phyloP scores from a whole-genome alignment of 2,329 filamentous ascomycete species.

The Diaporthe citrichinensis region DNA sequence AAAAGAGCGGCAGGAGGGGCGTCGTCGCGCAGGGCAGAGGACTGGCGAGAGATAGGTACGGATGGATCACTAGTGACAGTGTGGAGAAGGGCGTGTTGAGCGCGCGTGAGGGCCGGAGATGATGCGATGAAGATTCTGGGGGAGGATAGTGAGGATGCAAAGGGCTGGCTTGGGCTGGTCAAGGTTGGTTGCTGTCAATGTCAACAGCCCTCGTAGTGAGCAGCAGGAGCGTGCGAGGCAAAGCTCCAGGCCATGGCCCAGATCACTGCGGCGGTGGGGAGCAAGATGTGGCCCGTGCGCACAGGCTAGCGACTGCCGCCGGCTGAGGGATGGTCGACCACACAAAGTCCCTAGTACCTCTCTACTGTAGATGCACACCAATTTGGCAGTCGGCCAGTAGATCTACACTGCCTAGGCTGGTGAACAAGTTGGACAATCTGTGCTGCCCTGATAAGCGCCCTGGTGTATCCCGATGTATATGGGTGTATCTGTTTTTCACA shows the following conservation, averaged over 20 bases:
- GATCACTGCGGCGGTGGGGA: conserved; percentile 19
- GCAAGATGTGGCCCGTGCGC: neutral
- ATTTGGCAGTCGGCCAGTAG: neutral
- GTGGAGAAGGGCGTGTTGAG: neutral
- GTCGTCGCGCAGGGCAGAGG: neutral
- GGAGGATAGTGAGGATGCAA: neutral
- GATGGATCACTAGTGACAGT: neutral
- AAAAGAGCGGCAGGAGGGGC: conserved; percentile 25
- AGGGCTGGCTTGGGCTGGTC: neutral
- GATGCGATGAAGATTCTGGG: neutral
- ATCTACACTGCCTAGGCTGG: no score
- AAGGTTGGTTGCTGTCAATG: conserved; percentile 19
- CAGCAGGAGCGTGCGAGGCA: conserved; percentile 15
- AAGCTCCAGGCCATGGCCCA: conserved; percentile 17
- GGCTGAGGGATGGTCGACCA: neutral
- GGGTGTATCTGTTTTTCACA: neutral
- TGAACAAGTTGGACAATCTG: no score
- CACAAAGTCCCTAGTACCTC: neutral
- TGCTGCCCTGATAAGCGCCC: neutral
- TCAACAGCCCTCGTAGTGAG: neutral
- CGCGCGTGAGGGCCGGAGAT: neutral
- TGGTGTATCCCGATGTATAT: no score
- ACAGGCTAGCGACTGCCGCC: neutral
- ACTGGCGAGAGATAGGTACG: neutral
- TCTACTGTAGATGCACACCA: no score